phyloP scores from a whole-genome alignment of 2,329 filamentous ascomycete genomes.

The Lithohypha guttulata region DNA sequence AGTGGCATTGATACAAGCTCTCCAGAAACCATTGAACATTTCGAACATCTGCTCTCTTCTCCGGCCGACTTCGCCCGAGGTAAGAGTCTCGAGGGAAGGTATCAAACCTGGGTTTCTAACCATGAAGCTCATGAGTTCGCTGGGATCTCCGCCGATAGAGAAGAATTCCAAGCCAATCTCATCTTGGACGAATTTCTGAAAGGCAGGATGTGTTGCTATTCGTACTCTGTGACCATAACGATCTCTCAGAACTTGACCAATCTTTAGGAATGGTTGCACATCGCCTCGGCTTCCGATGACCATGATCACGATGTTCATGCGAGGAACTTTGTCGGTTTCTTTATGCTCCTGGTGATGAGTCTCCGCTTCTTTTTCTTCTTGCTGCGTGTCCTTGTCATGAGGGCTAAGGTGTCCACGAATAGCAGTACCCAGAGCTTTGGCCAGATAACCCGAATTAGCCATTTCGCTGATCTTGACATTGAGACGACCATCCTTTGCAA shows the following conservation, averaged over 20 bases:
- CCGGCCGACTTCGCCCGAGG: conserved; percentile 59
- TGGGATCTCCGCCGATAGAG: conserved; percentile 65
- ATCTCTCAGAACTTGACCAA: conserved; percentile 62
- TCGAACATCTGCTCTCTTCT: conserved; percentile 61
- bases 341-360: conserved; percentile 21
- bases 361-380: conserved; percentile 12
- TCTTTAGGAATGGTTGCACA: conserved; percentile 66
- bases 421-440: conserved; percentile 58
- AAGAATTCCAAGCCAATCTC: conserved; percentile 70
- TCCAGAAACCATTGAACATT: conserved; percentile 78
- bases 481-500: conserved; percentile 58
- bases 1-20: conserved; percentile 56
- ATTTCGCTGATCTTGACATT: conserved; percentile 64
- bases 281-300: conserved; percentile 73
- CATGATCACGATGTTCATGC: conserved; percentile 70
- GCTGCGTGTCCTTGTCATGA: conserved; percentile 24
- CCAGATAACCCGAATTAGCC: conserved; percentile 58
- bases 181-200: conserved; percentile 63
- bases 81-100: conserved; percentile 60
- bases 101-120: conserved; percentile 70
- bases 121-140: conserved; percentile 80
- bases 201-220: conserved; percentile 68
- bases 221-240: conserved; percentile 63
- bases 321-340: conserved; percentile 30
- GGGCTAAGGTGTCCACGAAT: conserved; percentile 44